Evolutionary conservation across 2,329 filamentous ascomycete genomes (phyloP).

Genomic region (Dichotomopilus funicola): DNA sequence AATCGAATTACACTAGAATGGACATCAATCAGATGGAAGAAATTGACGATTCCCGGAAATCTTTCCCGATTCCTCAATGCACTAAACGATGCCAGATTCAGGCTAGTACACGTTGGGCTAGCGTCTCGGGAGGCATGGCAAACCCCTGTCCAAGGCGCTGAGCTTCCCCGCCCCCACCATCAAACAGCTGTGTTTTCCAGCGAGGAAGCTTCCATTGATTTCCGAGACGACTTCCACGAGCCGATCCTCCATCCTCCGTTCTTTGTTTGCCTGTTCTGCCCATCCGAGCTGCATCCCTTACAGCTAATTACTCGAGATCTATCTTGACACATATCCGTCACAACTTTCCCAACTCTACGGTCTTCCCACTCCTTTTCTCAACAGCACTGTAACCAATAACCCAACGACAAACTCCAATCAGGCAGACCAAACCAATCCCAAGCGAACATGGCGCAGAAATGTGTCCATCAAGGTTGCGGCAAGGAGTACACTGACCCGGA

Average conservation of each 20-base stretch:
- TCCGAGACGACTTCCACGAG: conserved; percentile 22
- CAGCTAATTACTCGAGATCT: background rate
- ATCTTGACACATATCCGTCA: too few species aligned
- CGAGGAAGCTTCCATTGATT: conserved; percentile 21
- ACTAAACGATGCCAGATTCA: too few species aligned
- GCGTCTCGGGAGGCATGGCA: background rate
- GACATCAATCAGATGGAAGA: too few species aligned
- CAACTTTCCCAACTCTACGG: too few species aligned
- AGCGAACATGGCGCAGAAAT: conserved; percentile 65
- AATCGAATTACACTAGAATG: too few species aligned
- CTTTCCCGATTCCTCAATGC: too few species aligned
- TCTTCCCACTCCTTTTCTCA: background rate
- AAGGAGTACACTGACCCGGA: conserved; percentile 77
- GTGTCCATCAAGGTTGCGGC: conserved; percentile 92
- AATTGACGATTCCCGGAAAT: too few species aligned
- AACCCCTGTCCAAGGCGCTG: background rate
- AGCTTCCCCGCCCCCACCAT: conserved; percentile 21
- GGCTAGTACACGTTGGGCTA: conserved; percentile 6
- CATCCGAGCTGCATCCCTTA: background rate
- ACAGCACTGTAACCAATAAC: background rate
- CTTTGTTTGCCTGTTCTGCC: background rate
- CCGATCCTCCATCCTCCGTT: background rate
- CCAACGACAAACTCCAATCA: background rate
- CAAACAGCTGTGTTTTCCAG: background rate
- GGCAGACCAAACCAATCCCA: background rate